Conservation (phyloP, 129 eudicot species). For the Chrysanthemum makinoi region DNA sequence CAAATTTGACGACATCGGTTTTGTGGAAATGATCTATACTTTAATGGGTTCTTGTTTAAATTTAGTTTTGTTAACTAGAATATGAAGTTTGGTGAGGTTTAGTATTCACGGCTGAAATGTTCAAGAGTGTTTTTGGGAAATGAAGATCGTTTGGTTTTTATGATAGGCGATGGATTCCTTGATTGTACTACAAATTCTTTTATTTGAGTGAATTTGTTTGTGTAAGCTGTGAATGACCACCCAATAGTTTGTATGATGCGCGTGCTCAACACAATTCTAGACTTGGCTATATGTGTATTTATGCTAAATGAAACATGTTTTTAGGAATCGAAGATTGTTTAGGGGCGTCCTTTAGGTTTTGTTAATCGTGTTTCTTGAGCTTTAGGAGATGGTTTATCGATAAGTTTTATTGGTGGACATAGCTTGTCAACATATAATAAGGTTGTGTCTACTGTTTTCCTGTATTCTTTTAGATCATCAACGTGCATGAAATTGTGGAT, state of each 20-base stretch:
- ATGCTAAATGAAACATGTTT: too few relatives aligned
- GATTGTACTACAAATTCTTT: background rate
- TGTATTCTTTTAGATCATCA: too few relatives aligned
- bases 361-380: too few relatives aligned
- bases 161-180: background rate
- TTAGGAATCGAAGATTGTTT: too few relatives aligned
- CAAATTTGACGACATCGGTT: conserved; percentile 9
- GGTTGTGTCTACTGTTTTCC: too few relatives aligned
- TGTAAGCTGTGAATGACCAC: background rate
- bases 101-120: background rate
- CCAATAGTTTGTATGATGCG: background rate
- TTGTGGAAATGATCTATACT: background rate
- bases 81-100: background rate
- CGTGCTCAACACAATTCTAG: too few relatives aligned
- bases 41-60: background rate
- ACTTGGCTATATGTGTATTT: too few relatives aligned
- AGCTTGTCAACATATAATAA: too few relatives aligned
- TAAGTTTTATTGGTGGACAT: too few relatives aligned
- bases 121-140: background rate
- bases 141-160: background rate
- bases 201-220: background rate
- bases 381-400: too few relatives aligned
- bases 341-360: too few relatives aligned
- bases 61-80: conserved; percentile 2
- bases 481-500: background rate